These are phyloP conservation scores for Metahyphopichia silvanorum DNA, from an alignment of 805 yeast species.

Conservation along the genomic window DNA sequence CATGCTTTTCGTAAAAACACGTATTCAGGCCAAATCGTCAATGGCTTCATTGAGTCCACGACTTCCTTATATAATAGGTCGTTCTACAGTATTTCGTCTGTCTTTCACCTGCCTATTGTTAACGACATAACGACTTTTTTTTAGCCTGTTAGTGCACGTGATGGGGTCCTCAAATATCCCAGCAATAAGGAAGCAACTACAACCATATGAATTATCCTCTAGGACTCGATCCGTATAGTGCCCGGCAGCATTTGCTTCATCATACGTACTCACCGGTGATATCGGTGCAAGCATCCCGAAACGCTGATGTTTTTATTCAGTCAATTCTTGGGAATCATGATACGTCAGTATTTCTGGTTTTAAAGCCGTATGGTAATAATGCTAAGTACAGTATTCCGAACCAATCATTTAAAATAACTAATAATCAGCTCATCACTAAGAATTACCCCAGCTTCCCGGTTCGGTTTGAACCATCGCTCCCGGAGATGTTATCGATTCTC, in stretches of 20 bases:
- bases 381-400: slow-evolving; percentile 39
- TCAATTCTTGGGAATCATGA: slow-evolving; percentile 32
- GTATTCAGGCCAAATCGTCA: too few relatives aligned
- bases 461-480: slow-evolving; percentile 46
- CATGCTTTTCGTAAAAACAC: too few relatives aligned
- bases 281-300: slow-evolving; percentile 45
- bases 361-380: slow-evolving; percentile 55
- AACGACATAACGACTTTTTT: too few relatives aligned
- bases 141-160: too few relatives aligned
- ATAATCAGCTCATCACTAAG: slow-evolving; percentile 48
- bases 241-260: slow-evolving; percentile 40
- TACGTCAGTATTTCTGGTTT: slow-evolving; percentile 43
- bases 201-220: slow-evolving; percentile 20
- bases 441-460: slow-evolving; percentile 54
- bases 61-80: too few relatives aligned
- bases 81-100: too few relatives aligned
- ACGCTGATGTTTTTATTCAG: slow-evolving; percentile 44
- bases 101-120: too few relatives aligned
- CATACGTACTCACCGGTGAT: slow-evolving; percentile 53
- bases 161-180: too few relatives aligned
- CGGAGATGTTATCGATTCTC: slow-evolving; percentile 34
- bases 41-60: too few relatives aligned
- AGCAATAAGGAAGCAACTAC: too few relatives aligned
- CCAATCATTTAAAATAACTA: slow-evolving; percentile 47
- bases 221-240: slow-evolving; percentile 37